phyloP scores from a whole-genome alignment of 768 basidiomycete species.

The Russula brevipes region DNA sequence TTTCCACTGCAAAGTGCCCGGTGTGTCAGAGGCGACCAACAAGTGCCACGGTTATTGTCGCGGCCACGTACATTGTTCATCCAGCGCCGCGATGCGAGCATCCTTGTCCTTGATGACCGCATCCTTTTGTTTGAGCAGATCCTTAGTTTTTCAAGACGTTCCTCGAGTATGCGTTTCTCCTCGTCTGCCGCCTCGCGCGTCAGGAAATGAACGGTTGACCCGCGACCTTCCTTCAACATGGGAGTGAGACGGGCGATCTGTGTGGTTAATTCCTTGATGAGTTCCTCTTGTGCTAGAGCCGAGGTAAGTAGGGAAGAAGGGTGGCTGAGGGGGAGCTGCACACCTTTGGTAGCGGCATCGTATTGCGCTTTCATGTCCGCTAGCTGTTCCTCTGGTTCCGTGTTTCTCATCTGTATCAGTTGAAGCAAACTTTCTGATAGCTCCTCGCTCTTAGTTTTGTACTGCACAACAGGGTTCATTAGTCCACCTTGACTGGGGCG shows the following conservation, averaged over 20 bases:
- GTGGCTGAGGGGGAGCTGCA: constrained; percentile 15
- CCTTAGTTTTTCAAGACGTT: constrained; percentile 45
- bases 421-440: constrained; percentile 57
- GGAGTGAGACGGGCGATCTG: constrained; percentile 53
- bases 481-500: background rate
- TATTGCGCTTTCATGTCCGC: constrained; percentile 46
- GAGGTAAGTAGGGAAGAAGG: background rate
- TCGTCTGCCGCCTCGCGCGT: constrained; percentile 71
- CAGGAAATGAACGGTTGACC: constrained; percentile 55
- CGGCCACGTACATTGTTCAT: constrained; percentile 42
- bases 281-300: constrained; percentile 50
- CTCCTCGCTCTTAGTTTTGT: constrained; percentile 30
- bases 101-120: constrained; percentile 41
- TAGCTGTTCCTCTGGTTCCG: constrained; percentile 59
- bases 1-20: constrained; percentile 39
- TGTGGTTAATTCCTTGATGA: constrained; percentile 50
- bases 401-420: constrained; percentile 49
- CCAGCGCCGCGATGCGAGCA: constrained; percentile 42
- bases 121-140: constrained; percentile 41
- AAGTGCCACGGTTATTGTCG: background rate
- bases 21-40: constrained; percentile 5
- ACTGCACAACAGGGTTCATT: background rate
- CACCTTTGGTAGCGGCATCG: constrained; percentile 51
- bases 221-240: constrained; percentile 45
- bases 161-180: constrained; percentile 51